Conservation (phyloP, 169 alveolate genomes). For the Plasmodium knowlesi region DNA sequence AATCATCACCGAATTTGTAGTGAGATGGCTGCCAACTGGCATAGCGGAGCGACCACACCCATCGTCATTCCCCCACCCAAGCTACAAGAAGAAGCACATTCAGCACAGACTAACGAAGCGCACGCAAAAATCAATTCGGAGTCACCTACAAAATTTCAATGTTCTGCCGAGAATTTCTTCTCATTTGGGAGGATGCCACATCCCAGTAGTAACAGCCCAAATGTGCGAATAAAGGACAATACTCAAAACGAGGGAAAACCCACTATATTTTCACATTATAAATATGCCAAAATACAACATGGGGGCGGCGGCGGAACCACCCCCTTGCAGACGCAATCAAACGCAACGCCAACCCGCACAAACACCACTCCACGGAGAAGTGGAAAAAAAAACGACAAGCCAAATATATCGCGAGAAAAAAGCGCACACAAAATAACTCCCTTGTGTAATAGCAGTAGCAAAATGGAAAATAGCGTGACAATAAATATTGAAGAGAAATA, state of each 20-base stretch:
- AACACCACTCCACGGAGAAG: not conserved
- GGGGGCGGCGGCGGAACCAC: not conserved
- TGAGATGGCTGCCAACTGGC: not conserved
- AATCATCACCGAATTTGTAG: not conserved
- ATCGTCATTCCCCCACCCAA: not conserved
- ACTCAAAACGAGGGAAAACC: not conserved
- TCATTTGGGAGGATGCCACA: not conserved
- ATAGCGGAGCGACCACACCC: not conserved
- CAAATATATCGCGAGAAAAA: not conserved
- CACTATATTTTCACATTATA: not conserved
- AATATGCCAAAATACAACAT: not conserved
- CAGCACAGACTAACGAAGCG: not conserved
- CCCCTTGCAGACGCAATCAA: not conserved
- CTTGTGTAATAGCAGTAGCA: not conserved
- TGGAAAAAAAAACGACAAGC: not conserved
- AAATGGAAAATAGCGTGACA: not conserved
- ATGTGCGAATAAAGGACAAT: not conserved
- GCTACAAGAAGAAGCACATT: not conserved
- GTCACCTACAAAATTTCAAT: not conserved
- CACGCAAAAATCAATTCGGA: not conserved
- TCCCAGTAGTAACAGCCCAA: not conserved
- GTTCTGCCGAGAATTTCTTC: not conserved
- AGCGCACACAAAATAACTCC: not conserved
- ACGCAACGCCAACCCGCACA: not conserved
- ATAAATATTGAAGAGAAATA: slow-evolving; percentile 59